Conservation (phyloP, 1,284 basidiomycete species). For the Irpex sp. region DNA sequence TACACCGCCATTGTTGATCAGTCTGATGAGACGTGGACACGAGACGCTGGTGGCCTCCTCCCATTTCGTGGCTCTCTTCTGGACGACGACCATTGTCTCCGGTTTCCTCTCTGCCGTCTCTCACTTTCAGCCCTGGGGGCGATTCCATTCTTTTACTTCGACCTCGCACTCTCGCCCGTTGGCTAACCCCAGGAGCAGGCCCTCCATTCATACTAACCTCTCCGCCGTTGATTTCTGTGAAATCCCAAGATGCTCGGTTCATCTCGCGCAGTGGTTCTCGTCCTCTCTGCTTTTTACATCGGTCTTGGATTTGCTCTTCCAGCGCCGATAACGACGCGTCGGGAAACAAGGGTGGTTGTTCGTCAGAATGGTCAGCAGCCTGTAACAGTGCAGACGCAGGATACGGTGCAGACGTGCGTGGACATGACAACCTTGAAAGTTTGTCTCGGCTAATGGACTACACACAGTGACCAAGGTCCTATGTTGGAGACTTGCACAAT, state of each 20-base stretch:
- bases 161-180: conserved; percentile 32
- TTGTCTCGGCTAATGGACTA: neutral
- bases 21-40: neutral
- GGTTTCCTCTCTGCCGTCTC: conserved; percentile 17
- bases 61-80: neutral
- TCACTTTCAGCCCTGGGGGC: conserved; percentile 49
- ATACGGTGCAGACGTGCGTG: conserved; percentile 33
- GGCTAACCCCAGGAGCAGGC: conserved; percentile 28
- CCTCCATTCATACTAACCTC: conserved; percentile 11
- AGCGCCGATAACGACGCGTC: conserved; percentile 11
- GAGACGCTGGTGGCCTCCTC: neutral
- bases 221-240: conserved; percentile 12
- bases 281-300: conserved; percentile 31
- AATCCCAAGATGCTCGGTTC: conserved; percentile 29
- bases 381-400: conserved; percentile 27
- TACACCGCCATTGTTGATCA: neutral
- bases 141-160: conserved; percentile 47
- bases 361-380: conserved; percentile 23
- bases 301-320: conserved; percentile 22
- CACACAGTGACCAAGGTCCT: conserved; percentile 37
- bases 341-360: conserved; percentile 12
- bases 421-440: conserved; percentile 1
- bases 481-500: conserved; percentile 63
- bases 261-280: conserved; percentile 29
- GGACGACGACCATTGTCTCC: conserved; percentile 11